Percentiles rank a stretch among this genome's conserved stretches.
Conservation (phyloP, 2,329 filamentous ascomycete genomes). For the Xylariaceae sp. region DNA sequence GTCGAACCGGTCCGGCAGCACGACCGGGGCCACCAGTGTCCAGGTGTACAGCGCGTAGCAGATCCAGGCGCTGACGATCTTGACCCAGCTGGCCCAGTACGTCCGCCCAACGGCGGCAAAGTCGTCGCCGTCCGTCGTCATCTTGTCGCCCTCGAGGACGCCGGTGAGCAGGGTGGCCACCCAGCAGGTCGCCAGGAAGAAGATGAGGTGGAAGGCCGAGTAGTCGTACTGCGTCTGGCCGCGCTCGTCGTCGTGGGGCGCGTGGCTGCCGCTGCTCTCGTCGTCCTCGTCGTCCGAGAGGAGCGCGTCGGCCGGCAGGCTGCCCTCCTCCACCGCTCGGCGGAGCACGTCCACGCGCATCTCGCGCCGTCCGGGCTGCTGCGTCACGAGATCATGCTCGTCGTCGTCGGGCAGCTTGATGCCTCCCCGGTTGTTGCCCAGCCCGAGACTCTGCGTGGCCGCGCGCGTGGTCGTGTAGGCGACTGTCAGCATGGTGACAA, state of each 20-base stretch:
- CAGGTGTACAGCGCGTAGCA: constrained; percentile 93
- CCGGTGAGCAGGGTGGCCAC: constrained; percentile 77
- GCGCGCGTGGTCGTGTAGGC: constrained; percentile 96
- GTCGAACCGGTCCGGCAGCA: constrained; percentile 82
- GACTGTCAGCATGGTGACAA: constrained; percentile 93
- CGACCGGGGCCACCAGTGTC: constrained; percentile 80
- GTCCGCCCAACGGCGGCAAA: constrained; percentile 92
- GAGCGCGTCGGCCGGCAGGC: constrained; percentile 82
- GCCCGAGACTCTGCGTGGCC: constrained; percentile 78
- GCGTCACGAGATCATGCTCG: constrained; percentile 80
- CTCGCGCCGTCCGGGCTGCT: constrained; percentile 77
- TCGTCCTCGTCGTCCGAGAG: constrained; percentile 62
- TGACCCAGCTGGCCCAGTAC: constrained; percentile 97
- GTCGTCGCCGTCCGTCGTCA: constrained; percentile 67
- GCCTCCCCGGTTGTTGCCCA: constrained; percentile 52
- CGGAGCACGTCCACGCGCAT: constrained; percentile 91
- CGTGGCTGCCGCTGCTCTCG: constrained; percentile 54
- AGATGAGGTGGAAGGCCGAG: constrained; percentile 91
- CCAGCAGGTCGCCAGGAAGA: constrained; percentile 94
- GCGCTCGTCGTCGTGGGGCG: constrained; percentile 79
- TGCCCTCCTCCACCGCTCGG: constrained; percentile 85
- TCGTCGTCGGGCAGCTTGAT: constrained; percentile 61
- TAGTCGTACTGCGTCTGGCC: constrained; percentile 93
- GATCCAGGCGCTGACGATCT: constrained; percentile 95
- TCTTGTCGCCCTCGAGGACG: constrained; percentile 21